phyloP scores from a whole-genome alignment of 2,329 filamentous ascomycete genomes.

The Lachnellula cervina region DNA sequence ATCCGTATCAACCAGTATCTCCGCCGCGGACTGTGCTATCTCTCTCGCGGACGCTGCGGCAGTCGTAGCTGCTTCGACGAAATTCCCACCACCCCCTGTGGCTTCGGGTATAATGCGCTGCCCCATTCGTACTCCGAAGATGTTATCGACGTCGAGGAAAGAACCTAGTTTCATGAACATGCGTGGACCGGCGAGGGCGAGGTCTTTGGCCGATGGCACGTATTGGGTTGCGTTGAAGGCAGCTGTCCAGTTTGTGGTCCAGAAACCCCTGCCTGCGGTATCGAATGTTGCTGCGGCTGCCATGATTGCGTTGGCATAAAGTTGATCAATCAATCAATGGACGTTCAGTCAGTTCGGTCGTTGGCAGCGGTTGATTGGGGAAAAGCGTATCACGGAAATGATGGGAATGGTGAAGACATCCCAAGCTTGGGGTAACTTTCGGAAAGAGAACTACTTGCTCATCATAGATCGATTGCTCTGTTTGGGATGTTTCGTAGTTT shows the following conservation, averaged over 20 bases:
- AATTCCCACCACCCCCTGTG: constrained; percentile 39
- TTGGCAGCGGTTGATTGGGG: not conserved
- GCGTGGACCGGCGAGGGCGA: constrained; percentile 64
- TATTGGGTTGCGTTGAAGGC: constrained; percentile 50
- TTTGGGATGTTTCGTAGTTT: too few relatives aligned
- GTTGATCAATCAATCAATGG: not conserved
- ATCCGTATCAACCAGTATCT: constrained; percentile 34
- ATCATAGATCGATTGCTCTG: not conserved
- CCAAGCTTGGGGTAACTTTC: not conserved
- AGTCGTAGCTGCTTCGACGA: constrained; percentile 35
- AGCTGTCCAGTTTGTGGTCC: constrained; percentile 44
- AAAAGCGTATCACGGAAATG: not conserved
- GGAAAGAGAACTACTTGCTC: not conserved
- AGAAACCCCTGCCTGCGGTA: constrained; percentile 37
- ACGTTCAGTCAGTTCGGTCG: not conserved
- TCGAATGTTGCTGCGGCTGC: constrained; percentile 18
- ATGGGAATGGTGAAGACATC: not conserved
- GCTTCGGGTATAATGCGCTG: constrained; percentile 56
- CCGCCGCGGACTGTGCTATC: constrained; percentile 21
- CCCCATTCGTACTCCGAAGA: constrained; percentile 46
- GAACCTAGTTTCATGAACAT: constrained; percentile 64
- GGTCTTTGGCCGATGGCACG: constrained; percentile 61
- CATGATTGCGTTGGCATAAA: constrained; percentile 16
- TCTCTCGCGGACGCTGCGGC: constrained; percentile 37
- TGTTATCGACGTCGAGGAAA: constrained; percentile 54